A percentile compares a stretch with the other conserved stretches of the same genome.
phyloP scores from a whole-genome alignment of 2,329 filamentous ascomycete genomes.

The Stylonectria norvegica region DNA sequence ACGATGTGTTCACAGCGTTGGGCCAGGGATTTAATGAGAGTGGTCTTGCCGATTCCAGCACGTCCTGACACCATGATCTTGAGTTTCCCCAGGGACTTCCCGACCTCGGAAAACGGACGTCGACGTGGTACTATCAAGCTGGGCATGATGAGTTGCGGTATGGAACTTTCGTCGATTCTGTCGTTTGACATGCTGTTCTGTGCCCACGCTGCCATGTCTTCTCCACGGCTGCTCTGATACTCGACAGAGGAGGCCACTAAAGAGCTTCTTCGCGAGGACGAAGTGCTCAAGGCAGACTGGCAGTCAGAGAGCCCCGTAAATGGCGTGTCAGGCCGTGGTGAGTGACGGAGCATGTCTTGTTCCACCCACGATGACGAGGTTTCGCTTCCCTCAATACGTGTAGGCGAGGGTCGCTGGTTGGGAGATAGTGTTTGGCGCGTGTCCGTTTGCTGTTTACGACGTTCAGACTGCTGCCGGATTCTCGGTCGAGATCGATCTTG shows the following conservation, averaged over 20 bases:
- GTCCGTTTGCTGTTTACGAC: conserved; percentile 20
- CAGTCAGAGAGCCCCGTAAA: conserved; percentile 25
- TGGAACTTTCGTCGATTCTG: conserved; percentile 26
- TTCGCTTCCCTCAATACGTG: conserved; percentile 11
- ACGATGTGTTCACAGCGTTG: conserved; percentile 89
- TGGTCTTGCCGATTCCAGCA: conserved; percentile 84
- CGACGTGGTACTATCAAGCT: conserved; percentile 88
- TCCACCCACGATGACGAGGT: conserved; percentile 17
- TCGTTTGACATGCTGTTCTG: conserved; percentile 12
- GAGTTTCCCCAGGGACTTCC: conserved; percentile 77
- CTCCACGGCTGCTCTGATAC: conserved; percentile 24
- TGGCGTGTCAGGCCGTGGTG: conserved; percentile 28
- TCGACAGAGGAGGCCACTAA: conserved; percentile 43
- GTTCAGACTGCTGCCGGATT: conserved; percentile 19
- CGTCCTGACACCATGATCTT: conserved; percentile 86
- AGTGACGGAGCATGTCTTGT: conserved; percentile 16
- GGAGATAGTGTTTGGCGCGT: conserved; percentile 17
- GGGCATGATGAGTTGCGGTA: conserved; percentile 93
- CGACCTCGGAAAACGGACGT: conserved; percentile 83
- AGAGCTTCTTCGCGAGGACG: conserved; percentile 52
- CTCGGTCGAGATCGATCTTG: conserved; percentile 23
- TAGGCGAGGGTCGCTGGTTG: conserved; percentile 16
- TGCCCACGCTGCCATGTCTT: conserved; percentile 14
- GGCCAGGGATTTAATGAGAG: conserved; percentile 81
- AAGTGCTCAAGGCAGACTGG: conserved; percentile 41